phyloP scores from a whole-genome alignment of 2,329 filamentous ascomycete genomes.

The Fusarium brevicatenulatum region DNA sequence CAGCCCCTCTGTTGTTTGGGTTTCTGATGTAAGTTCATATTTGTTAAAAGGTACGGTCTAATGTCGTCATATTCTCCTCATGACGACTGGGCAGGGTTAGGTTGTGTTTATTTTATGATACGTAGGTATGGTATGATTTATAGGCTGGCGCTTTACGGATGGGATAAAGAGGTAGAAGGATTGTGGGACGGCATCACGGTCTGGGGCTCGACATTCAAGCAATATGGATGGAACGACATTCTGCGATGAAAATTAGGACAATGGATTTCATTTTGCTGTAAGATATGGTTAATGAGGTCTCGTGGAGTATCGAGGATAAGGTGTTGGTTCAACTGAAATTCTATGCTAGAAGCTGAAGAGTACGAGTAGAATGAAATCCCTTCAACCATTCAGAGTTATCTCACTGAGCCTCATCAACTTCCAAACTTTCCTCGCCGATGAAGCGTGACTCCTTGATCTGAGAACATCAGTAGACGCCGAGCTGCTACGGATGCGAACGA shows the following conservation, averaged over 20 bases:
- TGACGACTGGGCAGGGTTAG: neutral
- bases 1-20: constrained; percentile 36
- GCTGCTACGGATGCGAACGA: neutral
- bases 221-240: constrained; percentile 5
- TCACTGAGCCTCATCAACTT: neutral
- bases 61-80: neutral
- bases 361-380: neutral
- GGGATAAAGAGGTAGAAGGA: constrained; percentile 11
- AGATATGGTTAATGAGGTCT: neutral
- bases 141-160: constrained; percentile 31
- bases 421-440: neutral
- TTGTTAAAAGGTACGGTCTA: neutral
- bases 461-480: neutral
- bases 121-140: constrained; percentile 1
- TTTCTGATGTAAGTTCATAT: constrained; percentile 33
- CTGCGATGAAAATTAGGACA: neutral
- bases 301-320: neutral
- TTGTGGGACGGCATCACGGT: constrained; percentile 11
- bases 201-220: constrained; percentile 10
- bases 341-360: neutral
- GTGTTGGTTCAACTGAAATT: neutral
- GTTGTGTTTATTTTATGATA: neutral
- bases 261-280: neutral
- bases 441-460: neutral
- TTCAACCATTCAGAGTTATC: neutral